phyloP scores from a whole-genome alignment of 1,139 yeast species.

The Saccharomyces pastorianus region DNA sequence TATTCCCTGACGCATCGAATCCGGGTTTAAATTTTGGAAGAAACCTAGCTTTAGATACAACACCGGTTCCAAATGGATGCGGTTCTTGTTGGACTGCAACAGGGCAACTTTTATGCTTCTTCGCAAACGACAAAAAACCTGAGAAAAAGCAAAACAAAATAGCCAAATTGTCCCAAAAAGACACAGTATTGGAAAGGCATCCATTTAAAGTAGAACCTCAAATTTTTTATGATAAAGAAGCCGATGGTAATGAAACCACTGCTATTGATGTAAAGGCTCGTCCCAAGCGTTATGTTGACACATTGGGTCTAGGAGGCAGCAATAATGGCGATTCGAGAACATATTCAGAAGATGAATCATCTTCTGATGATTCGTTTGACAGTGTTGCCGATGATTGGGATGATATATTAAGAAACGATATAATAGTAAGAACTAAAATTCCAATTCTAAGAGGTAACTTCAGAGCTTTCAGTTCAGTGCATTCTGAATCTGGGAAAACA shows the following conservation, averaged over 20 bases:
- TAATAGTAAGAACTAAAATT: slow-evolving; percentile 31
- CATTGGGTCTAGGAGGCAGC: neutral
- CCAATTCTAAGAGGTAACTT: slow-evolving; percentile 27
- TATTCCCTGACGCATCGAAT: slow-evolving; percentile 12
- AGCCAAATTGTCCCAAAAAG: slow-evolving; percentile 39
- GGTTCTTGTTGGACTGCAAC: slow-evolving; percentile 82
- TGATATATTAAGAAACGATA: slow-evolving; percentile 34
- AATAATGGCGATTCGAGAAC: neutral
- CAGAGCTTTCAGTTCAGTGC: slow-evolving; percentile 22
- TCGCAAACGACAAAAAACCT: slow-evolving; percentile 45
- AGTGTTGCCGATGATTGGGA: slow-evolving; percentile 37
- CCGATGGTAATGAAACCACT: slow-evolving; percentile 3
- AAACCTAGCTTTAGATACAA: slow-evolving; percentile 51
- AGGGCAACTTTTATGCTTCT: slow-evolving; percentile 77
- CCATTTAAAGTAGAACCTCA: neutral
- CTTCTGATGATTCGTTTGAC: slow-evolving; percentile 32
- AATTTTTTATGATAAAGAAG: neutral
- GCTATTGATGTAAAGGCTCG: slow-evolving; percentile 10
- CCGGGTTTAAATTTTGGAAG: slow-evolving; percentile 12
- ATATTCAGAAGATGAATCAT: slow-evolving; percentile 24
- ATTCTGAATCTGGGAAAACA: slow-evolving; percentile 26
- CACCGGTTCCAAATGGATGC: slow-evolving; percentile 89
- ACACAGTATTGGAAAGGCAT: slow-evolving; percentile 24
- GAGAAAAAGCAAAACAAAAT: slow-evolving; percentile 33
- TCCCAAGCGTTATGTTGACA: neutral